These are phyloP conservation scores for Massarina eburnea DNA, from an alignment of 2,329 filamentous ascomycete genomes.

Conservation along the genomic window DNA sequence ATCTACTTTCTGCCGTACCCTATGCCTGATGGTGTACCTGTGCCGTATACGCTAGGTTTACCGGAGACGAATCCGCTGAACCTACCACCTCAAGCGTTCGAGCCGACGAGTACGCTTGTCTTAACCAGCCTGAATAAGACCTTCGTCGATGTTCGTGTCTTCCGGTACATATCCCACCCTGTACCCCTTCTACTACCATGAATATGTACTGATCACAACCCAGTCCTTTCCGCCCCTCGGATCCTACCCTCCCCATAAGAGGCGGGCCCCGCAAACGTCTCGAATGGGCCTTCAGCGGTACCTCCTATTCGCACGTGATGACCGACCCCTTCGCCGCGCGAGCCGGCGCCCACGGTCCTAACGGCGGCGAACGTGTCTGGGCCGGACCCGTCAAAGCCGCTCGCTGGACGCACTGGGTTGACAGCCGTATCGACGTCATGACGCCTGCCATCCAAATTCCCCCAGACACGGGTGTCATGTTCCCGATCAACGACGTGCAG, in stretches of 20 bases:
- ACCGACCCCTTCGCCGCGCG: constrained; percentile 1
- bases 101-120: constrained; percentile 66
- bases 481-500: constrained; percentile 32
- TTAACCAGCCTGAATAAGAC: constrained; percentile 59
- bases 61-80: constrained; percentile 28
- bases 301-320: constrained; percentile 32
- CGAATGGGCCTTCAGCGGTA: constrained; percentile 68
- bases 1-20: constrained; percentile 59
- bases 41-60: constrained; percentile 33
- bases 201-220: background rate
- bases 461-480: constrained; percentile 61
- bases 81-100: constrained; percentile 32
- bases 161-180: constrained; percentile 17
- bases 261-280: constrained; percentile 44
- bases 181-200: background rate
- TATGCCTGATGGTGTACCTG: constrained; percentile 20
- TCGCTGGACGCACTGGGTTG: constrained; percentile 62
- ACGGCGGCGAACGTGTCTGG: constrained; percentile 2
- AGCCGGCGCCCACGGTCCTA: background rate
- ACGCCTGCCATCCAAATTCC: constrained; percentile 26
- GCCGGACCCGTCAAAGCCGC: constrained; percentile 27
- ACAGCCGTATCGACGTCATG: constrained; percentile 50
- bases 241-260: constrained; percentile 14
- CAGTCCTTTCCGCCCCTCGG: background rate
- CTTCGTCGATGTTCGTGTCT: constrained; percentile 65